Percentiles rank a stretch among this genome's conserved stretches.
phyloP scores from a whole-genome alignment of 2,329 filamentous ascomycete genomes.

The Fusarium sp. region DNA sequence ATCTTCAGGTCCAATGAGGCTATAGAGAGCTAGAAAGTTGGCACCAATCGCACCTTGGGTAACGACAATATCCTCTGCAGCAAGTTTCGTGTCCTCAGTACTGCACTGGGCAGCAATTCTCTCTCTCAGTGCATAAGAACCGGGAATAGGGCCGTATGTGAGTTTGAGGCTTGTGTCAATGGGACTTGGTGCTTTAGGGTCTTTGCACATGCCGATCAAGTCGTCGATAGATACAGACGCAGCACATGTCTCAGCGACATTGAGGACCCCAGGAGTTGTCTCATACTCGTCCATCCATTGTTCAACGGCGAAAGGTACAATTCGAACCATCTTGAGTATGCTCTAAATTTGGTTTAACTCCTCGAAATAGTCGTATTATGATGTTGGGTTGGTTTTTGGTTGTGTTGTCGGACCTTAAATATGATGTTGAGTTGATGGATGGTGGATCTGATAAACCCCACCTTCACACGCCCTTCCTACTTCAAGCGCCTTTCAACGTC shows the following conservation, averaged over 20 bases:
- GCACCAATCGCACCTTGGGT: slow-evolving; percentile 85
- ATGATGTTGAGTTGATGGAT: background rate
- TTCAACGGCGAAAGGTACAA: slow-evolving; percentile 77
- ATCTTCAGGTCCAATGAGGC: slow-evolving; percentile 77
- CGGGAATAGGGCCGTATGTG: slow-evolving; percentile 80
- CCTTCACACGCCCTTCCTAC: background rate
- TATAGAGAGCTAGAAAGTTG: slow-evolving; percentile 85
- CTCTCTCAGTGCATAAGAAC: slow-evolving; percentile 71
- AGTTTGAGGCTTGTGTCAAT: slow-evolving; percentile 68
- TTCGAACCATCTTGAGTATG: slow-evolving; percentile 62
- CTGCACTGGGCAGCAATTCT: slow-evolving; percentile 76
- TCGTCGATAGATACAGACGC: slow-evolving; percentile 80
- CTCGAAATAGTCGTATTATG: background rate
- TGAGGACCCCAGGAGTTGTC: slow-evolving; percentile 67
- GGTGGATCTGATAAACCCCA: background rate
- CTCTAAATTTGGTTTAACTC: background rate
- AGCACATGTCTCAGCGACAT: slow-evolving; percentile 84
- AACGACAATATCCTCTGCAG: slow-evolving; percentile 75
- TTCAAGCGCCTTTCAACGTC: background rate
- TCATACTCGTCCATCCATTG: slow-evolving; percentile 75
- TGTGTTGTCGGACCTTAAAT: slow-evolving; percentile 3
- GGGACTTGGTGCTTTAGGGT: slow-evolving; percentile 58
- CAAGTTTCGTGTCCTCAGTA: slow-evolving; percentile 61
- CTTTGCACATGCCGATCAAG: slow-evolving; percentile 69
- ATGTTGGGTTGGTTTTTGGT: background rate